These are phyloP conservation scores for Herpotrichia juniperi DNA, from an alignment of 2,329 filamentous ascomycete genomes.

Conservation along the genomic window DNA sequence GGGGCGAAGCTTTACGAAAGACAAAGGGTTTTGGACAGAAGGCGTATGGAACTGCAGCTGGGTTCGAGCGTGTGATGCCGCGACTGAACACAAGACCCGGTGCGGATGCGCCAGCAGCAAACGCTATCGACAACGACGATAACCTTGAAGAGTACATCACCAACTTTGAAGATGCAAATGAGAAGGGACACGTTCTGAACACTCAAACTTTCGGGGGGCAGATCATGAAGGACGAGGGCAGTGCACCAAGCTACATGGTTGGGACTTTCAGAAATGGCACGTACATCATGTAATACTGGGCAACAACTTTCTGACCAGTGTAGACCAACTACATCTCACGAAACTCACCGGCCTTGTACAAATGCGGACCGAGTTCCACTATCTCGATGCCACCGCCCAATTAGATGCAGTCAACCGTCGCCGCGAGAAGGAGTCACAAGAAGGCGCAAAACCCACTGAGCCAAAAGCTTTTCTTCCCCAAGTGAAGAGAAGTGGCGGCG, in stretches of 20 bases:
- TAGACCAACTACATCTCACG: slow-evolving; percentile 85
- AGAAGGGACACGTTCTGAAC: slow-evolving; percentile 73
- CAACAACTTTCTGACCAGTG: slow-evolving; percentile 10
- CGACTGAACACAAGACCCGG: slow-evolving; percentile 30
- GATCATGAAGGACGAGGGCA: slow-evolving; percentile 70
- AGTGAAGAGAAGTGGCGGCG: slow-evolving; percentile 76
- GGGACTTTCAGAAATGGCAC: slow-evolving; percentile 85
- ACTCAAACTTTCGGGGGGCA: slow-evolving; percentile 88
- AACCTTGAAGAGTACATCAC: slow-evolving; percentile 64
- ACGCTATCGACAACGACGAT: slow-evolving; percentile 64
- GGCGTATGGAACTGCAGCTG: slow-evolving; percentile 54
- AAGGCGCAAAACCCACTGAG: slow-evolving; percentile 54
- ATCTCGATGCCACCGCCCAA: slow-evolving; percentile 84
- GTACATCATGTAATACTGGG: slow-evolving; percentile 35
- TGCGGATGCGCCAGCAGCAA: slow-evolving; percentile 14
- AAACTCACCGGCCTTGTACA: slow-evolving; percentile 83
- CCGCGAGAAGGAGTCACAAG: slow-evolving; percentile 54
- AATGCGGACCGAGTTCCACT: slow-evolving; percentile 89
- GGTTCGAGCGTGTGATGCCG: slow-evolving; percentile 47
- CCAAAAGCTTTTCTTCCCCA: slow-evolving; percentile 85
- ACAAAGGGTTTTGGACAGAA: slow-evolving; percentile 50
- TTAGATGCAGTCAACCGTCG: slow-evolving; percentile 61
- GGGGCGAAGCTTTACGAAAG: slow-evolving; percentile 76
- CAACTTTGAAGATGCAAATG: slow-evolving; percentile 66
- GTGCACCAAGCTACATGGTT: slow-evolving; percentile 81